Evolutionary conservation across 2,329 filamentous ascomycete species (phyloP).

Genomic region (Penicillium palitans): DNA sequence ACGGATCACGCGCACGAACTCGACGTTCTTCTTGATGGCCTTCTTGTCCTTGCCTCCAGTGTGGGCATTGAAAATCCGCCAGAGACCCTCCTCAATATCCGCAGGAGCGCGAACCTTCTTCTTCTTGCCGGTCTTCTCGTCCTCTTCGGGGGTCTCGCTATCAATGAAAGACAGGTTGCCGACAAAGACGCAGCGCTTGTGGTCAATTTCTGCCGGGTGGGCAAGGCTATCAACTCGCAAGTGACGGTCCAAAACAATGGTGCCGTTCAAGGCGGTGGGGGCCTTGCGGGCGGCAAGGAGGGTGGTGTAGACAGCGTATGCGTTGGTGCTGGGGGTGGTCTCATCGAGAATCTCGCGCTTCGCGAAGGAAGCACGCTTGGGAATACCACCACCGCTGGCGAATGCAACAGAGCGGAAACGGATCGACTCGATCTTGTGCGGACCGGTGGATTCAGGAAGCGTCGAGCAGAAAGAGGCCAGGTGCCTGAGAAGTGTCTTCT

Average conservation of each 20-base stretch:
- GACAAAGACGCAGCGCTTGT: slow-evolving; percentile 90
- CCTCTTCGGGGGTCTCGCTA: slow-evolving; percentile 71
- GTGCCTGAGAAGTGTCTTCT: slow-evolving; percentile 74
- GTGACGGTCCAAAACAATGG: slow-evolving; percentile 79
- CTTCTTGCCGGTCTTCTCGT: slow-evolving; percentile 59
- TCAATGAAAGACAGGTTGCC: slow-evolving; percentile 96
- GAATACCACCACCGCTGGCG: slow-evolving; percentile 65
- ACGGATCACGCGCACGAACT: slow-evolving; percentile 88
- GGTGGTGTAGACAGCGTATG: slow-evolving; percentile 86
- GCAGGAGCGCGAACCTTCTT: slow-evolving; percentile 75
- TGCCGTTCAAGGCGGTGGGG: slow-evolving; percentile 76
- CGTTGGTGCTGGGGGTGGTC: slow-evolving; percentile 90
- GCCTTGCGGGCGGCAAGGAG: slow-evolving; percentile 73
- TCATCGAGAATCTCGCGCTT: slow-evolving; percentile 87
- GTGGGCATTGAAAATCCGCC: slow-evolving; percentile 44
- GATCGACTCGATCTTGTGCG: slow-evolving; percentile 81
- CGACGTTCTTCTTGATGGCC: slow-evolving; percentile 70
- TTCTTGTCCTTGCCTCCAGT: slow-evolving; percentile 33
- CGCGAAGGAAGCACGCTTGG: slow-evolving; percentile 92
- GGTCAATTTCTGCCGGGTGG: slow-evolving; percentile 77
- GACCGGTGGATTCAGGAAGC: slow-evolving; percentile 50
- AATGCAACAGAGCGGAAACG: slow-evolving; percentile 94
- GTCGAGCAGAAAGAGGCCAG: slow-evolving; percentile 71
- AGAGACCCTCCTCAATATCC: slow-evolving; percentile 82
- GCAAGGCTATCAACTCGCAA: slow-evolving; percentile 87